Percentiles rank a stretch among this genome's conserved stretches.
phyloP scores from a whole-genome alignment of 768 basidiomycete species.

The Punctularia strigosozonata region DNA sequence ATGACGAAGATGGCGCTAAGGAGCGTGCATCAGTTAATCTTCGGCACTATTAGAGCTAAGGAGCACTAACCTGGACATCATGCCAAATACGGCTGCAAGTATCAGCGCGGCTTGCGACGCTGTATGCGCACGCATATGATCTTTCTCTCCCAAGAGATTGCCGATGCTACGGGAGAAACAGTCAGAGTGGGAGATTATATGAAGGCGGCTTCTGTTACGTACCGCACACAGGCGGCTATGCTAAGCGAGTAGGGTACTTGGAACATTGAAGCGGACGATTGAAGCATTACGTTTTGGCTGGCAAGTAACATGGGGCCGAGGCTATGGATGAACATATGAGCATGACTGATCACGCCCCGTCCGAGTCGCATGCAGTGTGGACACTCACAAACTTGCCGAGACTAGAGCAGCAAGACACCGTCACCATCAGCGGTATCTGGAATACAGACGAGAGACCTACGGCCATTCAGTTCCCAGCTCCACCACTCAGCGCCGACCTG shows the following conservation, averaged over 20 bases:
- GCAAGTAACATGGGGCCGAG: constrained; percentile 76
- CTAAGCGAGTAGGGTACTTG: constrained; percentile 79
- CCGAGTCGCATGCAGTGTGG: not conserved
- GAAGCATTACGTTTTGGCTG: constrained; percentile 76
- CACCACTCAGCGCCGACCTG: constrained; percentile 54
- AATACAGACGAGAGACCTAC: constrained; percentile 19
- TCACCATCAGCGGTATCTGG: not conserved
- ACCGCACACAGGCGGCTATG: constrained; percentile 81
- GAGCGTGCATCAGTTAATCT: not conserved
- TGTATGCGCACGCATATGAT: constrained; percentile 59
- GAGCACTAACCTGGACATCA: constrained; percentile 51
- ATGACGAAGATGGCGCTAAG: constrained; percentile 28
- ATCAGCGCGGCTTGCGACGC: constrained; percentile 54
- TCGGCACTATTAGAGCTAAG: not conserved
- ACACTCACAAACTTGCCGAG: constrained; percentile 39
- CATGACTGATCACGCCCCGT: not conserved
- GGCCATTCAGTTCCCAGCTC: constrained; percentile 83
- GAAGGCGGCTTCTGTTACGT: constrained; percentile 8
- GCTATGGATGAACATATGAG: constrained; percentile 24
- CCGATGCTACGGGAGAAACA: constrained; percentile 48
- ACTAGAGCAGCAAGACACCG: constrained; percentile 19
- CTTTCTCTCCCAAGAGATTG: constrained; percentile 76
- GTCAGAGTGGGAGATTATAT: constrained; percentile 8
- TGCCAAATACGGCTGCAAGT: constrained; percentile 53
- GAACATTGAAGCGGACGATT: constrained; percentile 63